A percentile compares a stretch with the other conserved stretches of the same genome.
phyloP scores from a whole-genome alignment of 192 early-diverging fungal species.

The Umbelopsis sp. region DNA sequence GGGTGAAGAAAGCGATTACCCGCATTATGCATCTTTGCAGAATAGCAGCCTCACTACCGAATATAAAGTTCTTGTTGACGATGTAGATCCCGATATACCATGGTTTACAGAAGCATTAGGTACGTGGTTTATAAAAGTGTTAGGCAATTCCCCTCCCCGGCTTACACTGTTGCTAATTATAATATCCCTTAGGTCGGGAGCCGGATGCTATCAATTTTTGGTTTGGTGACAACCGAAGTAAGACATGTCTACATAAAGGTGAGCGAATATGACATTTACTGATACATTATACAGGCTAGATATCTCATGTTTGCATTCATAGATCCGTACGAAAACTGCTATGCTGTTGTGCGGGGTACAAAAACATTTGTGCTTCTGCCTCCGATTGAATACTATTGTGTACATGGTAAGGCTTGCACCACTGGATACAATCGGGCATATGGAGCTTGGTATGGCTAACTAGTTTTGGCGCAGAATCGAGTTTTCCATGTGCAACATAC shows the following conservation, averaged over 20 bases:
- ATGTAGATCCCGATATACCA: slow-evolving; percentile 42
- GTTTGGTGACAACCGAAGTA: slow-evolving; percentile 49
- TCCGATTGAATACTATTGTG: slow-evolving; percentile 48
- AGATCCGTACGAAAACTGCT: slow-evolving; percentile 58
- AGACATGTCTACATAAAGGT: slow-evolving; percentile 52
- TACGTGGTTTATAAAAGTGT: neutral
- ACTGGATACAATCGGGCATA: neutral
- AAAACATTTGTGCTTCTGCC: slow-evolving; percentile 53
- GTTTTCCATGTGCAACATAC: slow-evolving; percentile 23
- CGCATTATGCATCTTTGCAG: slow-evolving; percentile 52
- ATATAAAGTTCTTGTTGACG: slow-evolving; percentile 38
- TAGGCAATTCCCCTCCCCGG: neutral
- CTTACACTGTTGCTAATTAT: neutral
- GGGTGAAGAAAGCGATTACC: slow-evolving; percentile 21
- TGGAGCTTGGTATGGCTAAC: neutral
- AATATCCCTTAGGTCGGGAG: neutral
- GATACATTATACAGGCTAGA: no score
- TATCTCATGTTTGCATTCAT: neutral
- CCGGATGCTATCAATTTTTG: slow-evolving; percentile 59
- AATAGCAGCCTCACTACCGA: slow-evolving; percentile 51
- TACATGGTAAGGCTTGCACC: slow-evolving; percentile 43
- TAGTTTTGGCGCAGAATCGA: slow-evolving; percentile 2
- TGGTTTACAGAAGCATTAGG: slow-evolving; percentile 49
- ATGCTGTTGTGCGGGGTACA: slow-evolving; percentile 49
- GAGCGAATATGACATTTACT: neutral